Conservation (phyloP, 2,329 filamentous ascomycete species). For the Alternaria brassicicola region DNA sequence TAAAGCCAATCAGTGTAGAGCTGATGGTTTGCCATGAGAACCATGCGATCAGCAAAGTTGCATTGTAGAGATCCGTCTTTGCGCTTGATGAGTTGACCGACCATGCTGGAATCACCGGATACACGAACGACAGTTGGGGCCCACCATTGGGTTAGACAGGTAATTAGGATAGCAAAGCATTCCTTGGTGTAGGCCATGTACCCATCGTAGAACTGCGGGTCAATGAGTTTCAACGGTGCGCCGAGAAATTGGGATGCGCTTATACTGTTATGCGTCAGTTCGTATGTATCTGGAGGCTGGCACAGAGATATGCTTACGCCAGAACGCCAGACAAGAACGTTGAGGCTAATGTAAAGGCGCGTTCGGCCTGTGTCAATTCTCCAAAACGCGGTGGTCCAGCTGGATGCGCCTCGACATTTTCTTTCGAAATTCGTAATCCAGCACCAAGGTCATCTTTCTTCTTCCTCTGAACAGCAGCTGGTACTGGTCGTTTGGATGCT, state of each 20-base stretch:
- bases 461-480: constrained; percentile 37
- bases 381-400: constrained; percentile 55
- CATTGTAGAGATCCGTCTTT: constrained; percentile 76
- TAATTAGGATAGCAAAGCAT: constrained; percentile 78
- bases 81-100: constrained; percentile 73
- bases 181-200: constrained; percentile 90
- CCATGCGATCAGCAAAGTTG: constrained; percentile 78
- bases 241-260: constrained; percentile 77
- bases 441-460: constrained; percentile 50
- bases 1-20: constrained; percentile 93
- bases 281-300: neutral
- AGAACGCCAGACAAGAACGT: constrained; percentile 58
- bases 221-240: constrained; percentile 74
- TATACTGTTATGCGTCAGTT: constrained; percentile 48
- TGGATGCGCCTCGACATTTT: constrained; percentile 50
- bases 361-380: constrained; percentile 55
- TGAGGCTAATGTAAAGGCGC: constrained; percentile 57
- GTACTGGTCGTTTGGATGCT: constrained; percentile 20
- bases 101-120: constrained; percentile 81
- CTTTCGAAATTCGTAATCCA: constrained; percentile 52
- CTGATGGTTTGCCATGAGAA: constrained; percentile 86
- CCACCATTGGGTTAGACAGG: constrained; percentile 84
- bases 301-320: constrained; percentile 43
- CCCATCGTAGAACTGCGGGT: constrained; percentile 78
- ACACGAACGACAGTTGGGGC: constrained; percentile 82